Base-by-base conservation (phyloP, 805 yeast species). In the Schizosaccharomyces osmophilus region DNA sequence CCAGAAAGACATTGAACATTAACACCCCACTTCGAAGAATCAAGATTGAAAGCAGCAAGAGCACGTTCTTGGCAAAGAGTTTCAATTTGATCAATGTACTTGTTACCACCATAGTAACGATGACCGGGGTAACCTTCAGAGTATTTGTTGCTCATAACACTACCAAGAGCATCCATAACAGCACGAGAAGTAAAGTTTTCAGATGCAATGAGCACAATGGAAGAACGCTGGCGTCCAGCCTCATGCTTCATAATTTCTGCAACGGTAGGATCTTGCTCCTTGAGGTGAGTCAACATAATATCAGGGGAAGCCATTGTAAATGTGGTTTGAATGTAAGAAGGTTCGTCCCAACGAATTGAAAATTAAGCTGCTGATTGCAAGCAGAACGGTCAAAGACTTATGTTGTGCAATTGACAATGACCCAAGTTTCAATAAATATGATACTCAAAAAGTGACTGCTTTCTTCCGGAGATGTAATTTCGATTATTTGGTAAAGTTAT, bases 111-210 rank as follows among this genome's bases (percentile, higher is more conserved):
- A 72, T 90, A 90, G 77, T 90, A 90, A 73, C 98, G 82, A 65
- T 88, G 95, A 66, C 95, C 95, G 54, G 98, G 98, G 75, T 90
- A 90, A 65, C 97, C 97, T 75, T 90, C 98, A 11, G 97, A 88
- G 76, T 90, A 90, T 77, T 90, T 90, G 80, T 90, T 90, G 73
- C 86, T 89, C 95, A 90, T 87, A 71, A 87, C 95, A 32, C 96
- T 85, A 66, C 97, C 97, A 69, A 90, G 78, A 60, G 87, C 81
- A 71, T 90, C 95, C 81, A 90, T 85, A 41, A 90, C 98, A 29
- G 96, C 84, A 67, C 84, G 85, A 60, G 97, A 85, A 62, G 98
- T 90, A 79, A 89, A 90, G 75, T 90, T 90, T 73, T 90, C 98
- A 55, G 95, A 85, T 24, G 98, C 95, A 72, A 90, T 90, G 73